Evolutionary conservation across 2,329 filamentous ascomycete species (phyloP).

Genomic region (Talaromyces atroroseus): DNA sequence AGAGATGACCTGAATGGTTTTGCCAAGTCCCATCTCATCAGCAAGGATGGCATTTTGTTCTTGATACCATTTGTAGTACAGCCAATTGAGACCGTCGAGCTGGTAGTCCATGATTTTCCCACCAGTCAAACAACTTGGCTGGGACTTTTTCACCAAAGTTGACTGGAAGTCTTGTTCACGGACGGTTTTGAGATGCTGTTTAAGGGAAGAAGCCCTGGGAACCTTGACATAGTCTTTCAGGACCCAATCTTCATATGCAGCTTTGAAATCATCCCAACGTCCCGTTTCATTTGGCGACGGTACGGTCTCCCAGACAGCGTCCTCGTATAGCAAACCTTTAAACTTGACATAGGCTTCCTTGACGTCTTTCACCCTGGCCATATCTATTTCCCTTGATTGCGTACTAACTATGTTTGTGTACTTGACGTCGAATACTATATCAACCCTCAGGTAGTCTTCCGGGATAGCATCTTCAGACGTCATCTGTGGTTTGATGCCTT

Average conservation of each 20-base stretch:
- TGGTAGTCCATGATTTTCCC: conserved; percentile 92
- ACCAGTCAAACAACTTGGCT: conserved; percentile 68
- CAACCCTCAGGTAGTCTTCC: conserved; percentile 76
- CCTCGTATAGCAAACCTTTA: conserved; percentile 84
- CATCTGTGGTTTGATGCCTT: conserved; percentile 60
- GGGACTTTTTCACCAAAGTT: conserved; percentile 61
- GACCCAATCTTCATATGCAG: conserved; percentile 82
- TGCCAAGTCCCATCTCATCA: conserved; percentile 97
- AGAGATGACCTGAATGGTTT: conserved; percentile 88
- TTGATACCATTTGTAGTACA: conserved; percentile 81
- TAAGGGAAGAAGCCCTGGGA: conserved; percentile 52
- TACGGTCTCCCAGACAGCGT: conserved; percentile 82
- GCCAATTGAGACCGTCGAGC: conserved; percentile 88
- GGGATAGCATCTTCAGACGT: conserved; percentile 74
- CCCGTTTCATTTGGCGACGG: conserved; percentile 57
- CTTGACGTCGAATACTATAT: conserved; percentile 80
- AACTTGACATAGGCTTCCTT: conserved; percentile 79
- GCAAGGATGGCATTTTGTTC: conserved; percentile 84
- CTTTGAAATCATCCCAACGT: conserved; percentile 72
- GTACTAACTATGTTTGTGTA: conserved; percentile 56
- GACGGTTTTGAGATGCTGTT: conserved; percentile 62
- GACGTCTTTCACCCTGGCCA: conserved; percentile 66
- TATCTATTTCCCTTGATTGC: conserved; percentile 62
- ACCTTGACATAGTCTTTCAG: conserved; percentile 68
- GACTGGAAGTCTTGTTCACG: conserved; percentile 60